Percentiles rank a stretch among this genome's conserved stretches.
Evolutionary conservation across 2,329 filamentous ascomycete genomes (phyloP).

Genomic region (Aureobasidium sp.): DNA sequence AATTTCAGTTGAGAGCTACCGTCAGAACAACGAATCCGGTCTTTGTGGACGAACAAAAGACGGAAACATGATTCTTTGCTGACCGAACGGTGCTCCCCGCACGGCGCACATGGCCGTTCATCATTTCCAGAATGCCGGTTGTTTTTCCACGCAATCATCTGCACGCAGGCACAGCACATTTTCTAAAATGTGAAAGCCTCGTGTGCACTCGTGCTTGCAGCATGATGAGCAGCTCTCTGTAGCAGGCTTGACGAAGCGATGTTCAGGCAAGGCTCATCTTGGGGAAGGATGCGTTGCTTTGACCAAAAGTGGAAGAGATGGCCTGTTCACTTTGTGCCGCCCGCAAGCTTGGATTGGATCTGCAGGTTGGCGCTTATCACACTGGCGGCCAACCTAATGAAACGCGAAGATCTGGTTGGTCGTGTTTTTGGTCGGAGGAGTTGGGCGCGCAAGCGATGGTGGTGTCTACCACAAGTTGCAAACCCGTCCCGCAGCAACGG

Average conservation of each 20-base stretch:
- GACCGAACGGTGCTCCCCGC: conserved; percentile 1
- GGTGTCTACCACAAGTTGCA: background rate
- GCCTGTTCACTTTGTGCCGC: conserved; percentile 10
- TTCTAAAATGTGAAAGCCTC: background rate
- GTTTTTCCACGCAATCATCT: background rate
- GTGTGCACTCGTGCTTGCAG: background rate
- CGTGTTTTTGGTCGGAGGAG: conserved; percentile 2
- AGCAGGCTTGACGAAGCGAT: background rate
- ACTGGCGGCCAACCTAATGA: conserved; percentile 9
- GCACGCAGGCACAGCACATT: background rate
- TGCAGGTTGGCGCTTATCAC: conserved; percentile 9
- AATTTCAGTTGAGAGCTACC: background rate
- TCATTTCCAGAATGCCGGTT: background rate
- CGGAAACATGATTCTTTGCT: background rate
- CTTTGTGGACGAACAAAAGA: background rate
- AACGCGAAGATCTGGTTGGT: conserved; percentile 1
- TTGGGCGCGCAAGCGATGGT: conserved; percentile 13
- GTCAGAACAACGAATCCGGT: background rate
- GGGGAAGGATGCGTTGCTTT: background rate
- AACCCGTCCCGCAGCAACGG: conserved; percentile 12
- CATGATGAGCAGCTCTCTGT: background rate
- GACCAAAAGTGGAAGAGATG: background rate
- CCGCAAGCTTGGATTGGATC: conserved; percentile 10
- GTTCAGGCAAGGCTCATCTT: conserved; percentile 1
- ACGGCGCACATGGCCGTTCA: background rate